A percentile compares a stretch with the other conserved stretches of the same genome.
phyloP scores from a whole-genome alignment of 805 yeast genomes.

The Zygosaccharomyces bisporus region DNA sequence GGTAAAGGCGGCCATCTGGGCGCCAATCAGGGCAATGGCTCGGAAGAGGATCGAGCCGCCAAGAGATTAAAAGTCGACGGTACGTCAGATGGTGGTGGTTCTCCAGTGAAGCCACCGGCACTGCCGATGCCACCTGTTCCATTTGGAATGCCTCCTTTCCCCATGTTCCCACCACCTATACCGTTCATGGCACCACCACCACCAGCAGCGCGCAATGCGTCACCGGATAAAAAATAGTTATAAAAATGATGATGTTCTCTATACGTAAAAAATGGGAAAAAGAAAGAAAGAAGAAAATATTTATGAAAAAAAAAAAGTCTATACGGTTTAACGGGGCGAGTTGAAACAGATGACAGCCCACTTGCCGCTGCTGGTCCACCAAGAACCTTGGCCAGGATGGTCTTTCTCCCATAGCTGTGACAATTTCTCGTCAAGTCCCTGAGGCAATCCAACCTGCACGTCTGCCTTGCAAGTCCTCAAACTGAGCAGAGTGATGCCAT shows the following conservation, averaged over 20 bases:
- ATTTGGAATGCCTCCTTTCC: slow-evolving; percentile 36
- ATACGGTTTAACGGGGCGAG: slow-evolving; percentile 5
- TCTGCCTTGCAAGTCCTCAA: slow-evolving; percentile 96
- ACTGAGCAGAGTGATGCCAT: slow-evolving; percentile 63
- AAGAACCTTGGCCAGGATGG: slow-evolving; percentile 62
- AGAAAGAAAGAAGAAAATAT: too few relatives aligned
- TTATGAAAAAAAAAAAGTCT: neutral
- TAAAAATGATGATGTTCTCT: too few relatives aligned
- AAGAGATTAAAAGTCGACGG: slow-evolving; percentile 10
- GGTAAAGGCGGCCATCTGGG: slow-evolving; percentile 17
- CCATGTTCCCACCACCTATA: slow-evolving; percentile 38
- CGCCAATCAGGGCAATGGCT: slow-evolving; percentile 9
- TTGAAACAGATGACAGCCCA: slow-evolving; percentile 82
- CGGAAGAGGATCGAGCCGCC: slow-evolving; percentile 6
- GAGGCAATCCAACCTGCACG: slow-evolving; percentile 79
- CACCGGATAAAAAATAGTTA: slow-evolving; percentile 7
- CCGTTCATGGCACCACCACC: slow-evolving; percentile 27
- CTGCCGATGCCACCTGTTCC: slow-evolving; percentile 28
- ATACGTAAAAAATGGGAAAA: too few relatives aligned
- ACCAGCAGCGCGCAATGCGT: neutral
- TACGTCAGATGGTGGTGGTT: slow-evolving; percentile 12
- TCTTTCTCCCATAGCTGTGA: slow-evolving; percentile 53
- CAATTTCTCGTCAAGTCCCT: slow-evolving; percentile 69
- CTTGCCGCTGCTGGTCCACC: slow-evolving; percentile 87
- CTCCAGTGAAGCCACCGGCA: slow-evolving; percentile 9